Conservation (phyloP, 179 eudicot species). For the Sideroxylon spinosum region DNA sequence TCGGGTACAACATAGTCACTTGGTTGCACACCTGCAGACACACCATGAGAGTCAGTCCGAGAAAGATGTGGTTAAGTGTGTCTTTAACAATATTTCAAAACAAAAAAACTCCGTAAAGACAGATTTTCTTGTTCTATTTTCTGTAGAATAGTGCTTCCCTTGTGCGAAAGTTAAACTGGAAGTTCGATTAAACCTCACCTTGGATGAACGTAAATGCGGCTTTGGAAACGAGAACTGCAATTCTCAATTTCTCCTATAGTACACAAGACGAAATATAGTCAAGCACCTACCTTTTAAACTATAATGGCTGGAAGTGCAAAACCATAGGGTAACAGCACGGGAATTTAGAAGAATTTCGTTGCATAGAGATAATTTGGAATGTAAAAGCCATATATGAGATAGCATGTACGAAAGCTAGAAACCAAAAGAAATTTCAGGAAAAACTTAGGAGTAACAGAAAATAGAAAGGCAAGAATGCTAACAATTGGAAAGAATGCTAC, state of each 20-base stretch:
- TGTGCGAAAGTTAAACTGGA: not conserved
- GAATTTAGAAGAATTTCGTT: not conserved
- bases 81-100: no score
- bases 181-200: constrained; percentile 38
- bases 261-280: constrained; percentile 5
- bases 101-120: no score
- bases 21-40: constrained; percentile 48
- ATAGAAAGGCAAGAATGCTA: not conserved
- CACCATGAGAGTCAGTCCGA: not conserved
- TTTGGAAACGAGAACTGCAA: constrained; percentile 86
- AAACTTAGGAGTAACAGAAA: not conserved
- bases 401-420: not conserved
- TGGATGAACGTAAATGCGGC: constrained; percentile 90
- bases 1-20: constrained; percentile 63
- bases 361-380: no score
- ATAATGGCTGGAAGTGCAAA: not conserved
- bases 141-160: not conserved
- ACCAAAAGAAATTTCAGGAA: not conserved
- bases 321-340: not conserved
- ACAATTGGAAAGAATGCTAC: not conserved
- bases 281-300: constrained; percentile 7
- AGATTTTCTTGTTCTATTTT: no score
- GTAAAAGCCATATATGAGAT: not conserved
- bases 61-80: no score
- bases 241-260: constrained; percentile 74